Evolutionary conservation across 2,329 filamentous ascomycete genomes (phyloP).

Genomic region (Fusarium veterinarium): DNA sequence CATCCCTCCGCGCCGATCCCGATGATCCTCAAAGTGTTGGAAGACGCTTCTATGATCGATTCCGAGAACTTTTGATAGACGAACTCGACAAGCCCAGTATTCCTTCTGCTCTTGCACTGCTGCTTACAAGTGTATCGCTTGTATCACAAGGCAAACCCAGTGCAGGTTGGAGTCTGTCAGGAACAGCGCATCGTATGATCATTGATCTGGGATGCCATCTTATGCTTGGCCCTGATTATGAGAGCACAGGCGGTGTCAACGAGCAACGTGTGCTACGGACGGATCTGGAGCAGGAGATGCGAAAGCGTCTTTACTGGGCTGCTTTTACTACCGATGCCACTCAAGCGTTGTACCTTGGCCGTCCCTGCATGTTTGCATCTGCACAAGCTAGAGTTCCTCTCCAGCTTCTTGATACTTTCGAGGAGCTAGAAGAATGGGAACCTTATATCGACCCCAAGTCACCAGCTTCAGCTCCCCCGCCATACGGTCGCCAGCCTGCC

Average conservation of each 20-base stretch:
- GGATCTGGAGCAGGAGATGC: slow-evolving; percentile 49
- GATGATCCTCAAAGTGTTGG: slow-evolving; percentile 51
- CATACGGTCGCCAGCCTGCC: slow-evolving; percentile 45
- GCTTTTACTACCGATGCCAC: slow-evolving; percentile 50
- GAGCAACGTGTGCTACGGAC: slow-evolving; percentile 44
- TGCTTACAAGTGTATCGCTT: slow-evolving; percentile 49
- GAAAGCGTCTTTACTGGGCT: slow-evolving; percentile 51
- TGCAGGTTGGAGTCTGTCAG: slow-evolving; percentile 51
- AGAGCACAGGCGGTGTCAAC: slow-evolving; percentile 41
- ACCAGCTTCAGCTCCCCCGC: slow-evolving; percentile 40
- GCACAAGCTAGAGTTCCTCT: slow-evolving; percentile 49
- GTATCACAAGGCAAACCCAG: slow-evolving; percentile 50
- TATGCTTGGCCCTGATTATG: slow-evolving; percentile 45
- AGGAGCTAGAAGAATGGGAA: slow-evolving; percentile 51
- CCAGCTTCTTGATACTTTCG: slow-evolving; percentile 48
- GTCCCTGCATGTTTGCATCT: slow-evolving; percentile 49
- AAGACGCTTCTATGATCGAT: slow-evolving; percentile 52
- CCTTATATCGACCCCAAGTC: slow-evolving; percentile 48
- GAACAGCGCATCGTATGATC: slow-evolving; percentile 54
- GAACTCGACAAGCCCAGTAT: slow-evolving; percentile 51
- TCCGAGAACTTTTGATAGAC: slow-evolving; percentile 50
- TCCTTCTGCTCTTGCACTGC: slow-evolving; percentile 51
- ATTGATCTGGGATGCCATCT: slow-evolving; percentile 53
- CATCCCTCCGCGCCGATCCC: slow-evolving; percentile 49
- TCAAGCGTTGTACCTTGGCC: slow-evolving; percentile 49